Conservation (phyloP, 768 basidiomycete genomes). For the Boletus sp. region DNA sequence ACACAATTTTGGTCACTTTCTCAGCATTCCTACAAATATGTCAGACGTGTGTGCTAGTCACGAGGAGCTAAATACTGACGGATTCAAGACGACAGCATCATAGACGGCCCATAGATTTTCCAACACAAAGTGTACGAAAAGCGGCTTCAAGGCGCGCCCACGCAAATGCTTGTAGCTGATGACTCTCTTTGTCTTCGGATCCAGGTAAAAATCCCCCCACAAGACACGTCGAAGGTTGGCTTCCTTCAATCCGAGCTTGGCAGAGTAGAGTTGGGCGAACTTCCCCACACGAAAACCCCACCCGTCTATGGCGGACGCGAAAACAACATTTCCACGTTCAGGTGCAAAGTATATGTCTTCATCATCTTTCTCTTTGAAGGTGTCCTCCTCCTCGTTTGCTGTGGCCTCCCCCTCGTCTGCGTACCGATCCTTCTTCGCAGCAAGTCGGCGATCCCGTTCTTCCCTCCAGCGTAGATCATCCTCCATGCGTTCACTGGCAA, state of each 20-base stretch:
- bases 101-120: constrained; percentile 99
- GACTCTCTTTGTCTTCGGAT: constrained; percentile 92
- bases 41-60: constrained; percentile 5
- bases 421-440: constrained; percentile 66
- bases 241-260: constrained; percentile 90
- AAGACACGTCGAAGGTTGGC: constrained; percentile 78
- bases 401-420: constrained; percentile 65
- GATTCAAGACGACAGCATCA: constrained; percentile 82
- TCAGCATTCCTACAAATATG: constrained; percentile 69
- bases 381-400: constrained; percentile 58
- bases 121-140: constrained; percentile 96
- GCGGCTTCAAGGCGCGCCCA: constrained; percentile 84
- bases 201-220: constrained; percentile 98
- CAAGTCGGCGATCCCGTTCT: constrained; percentile 80
- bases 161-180: constrained; percentile 88
- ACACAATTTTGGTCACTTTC: constrained; percentile 85
- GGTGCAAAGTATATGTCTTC: constrained; percentile 98
- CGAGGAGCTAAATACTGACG: constrained; percentile 54
- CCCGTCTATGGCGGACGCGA: constrained; percentile 93
- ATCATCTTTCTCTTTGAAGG: constrained; percentile 94
- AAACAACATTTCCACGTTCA: constrained; percentile 92
- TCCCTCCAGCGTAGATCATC: constrained; percentile 94
- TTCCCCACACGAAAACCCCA: constrained; percentile 96
- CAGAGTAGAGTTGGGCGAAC: constrained; percentile 90
- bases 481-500: constrained; percentile 94